phyloP scores from a whole-genome alignment of 2,329 filamentous ascomycete species.

The Trichoderma asperellum region DNA sequence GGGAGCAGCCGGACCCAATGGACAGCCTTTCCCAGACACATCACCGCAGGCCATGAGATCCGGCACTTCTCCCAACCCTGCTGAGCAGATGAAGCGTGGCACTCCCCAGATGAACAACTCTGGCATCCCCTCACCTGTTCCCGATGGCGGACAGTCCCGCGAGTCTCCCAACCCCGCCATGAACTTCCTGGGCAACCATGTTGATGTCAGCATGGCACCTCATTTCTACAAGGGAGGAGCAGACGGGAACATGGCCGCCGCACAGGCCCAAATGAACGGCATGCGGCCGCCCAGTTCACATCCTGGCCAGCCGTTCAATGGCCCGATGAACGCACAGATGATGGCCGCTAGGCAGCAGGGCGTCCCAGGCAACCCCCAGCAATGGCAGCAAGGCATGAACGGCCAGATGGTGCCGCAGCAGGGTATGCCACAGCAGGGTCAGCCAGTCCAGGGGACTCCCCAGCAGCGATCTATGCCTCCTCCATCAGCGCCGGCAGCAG shows the following conservation, averaged over 20 bases:
- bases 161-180: slow-evolving; percentile 66
- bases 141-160: slow-evolving; percentile 68
- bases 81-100: slow-evolving; percentile 78
- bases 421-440: slow-evolving; percentile 47
- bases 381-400: slow-evolving; percentile 49
- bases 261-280: slow-evolving; percentile 60
- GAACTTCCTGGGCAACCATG: slow-evolving; percentile 65
- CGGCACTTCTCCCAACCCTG: slow-evolving; percentile 75
- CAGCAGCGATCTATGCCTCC: slow-evolving; percentile 73
- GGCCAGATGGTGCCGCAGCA: slow-evolving; percentile 48
- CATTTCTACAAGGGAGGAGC: slow-evolving; percentile 65
- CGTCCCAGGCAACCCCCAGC: slow-evolving; percentile 40
- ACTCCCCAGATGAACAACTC: slow-evolving; percentile 73
- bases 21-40: slow-evolving; percentile 67
- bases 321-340: slow-evolving; percentile 63
- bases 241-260: slow-evolving; percentile 57
- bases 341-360: slow-evolving; percentile 56
- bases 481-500: slow-evolving; percentile 61
- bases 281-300: slow-evolving; percentile 73
- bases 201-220: slow-evolving; percentile 63
- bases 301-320: slow-evolving; percentile 60
- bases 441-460: slow-evolving; percentile 66
- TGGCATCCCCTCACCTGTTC: slow-evolving; percentile 71
- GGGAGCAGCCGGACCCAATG: slow-evolving; percentile 60
- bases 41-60: slow-evolving; percentile 70